phyloP scores from a whole-genome alignment of 1,284 basidiomycete genomes.

The Erythrobasidium hasegawianum region DNA sequence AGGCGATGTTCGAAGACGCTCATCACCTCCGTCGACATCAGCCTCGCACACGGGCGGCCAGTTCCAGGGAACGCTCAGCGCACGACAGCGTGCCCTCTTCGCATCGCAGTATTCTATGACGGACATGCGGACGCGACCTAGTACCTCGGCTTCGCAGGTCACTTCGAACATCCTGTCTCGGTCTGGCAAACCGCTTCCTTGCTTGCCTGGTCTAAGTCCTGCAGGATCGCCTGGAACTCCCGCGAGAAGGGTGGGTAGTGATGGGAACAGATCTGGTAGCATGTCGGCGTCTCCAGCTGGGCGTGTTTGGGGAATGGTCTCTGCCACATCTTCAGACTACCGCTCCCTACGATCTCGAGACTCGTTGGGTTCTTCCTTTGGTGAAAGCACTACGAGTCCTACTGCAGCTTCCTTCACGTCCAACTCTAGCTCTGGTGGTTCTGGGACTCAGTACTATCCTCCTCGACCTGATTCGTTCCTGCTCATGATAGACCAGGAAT shows the following conservation, averaged over 20 bases:
- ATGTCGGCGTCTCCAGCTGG: not conserved
- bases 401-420: conserved; percentile 1
- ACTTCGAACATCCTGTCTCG: not conserved
- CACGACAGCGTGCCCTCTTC: not conserved
- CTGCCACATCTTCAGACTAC: not conserved
- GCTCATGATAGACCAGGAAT: conserved; percentile 21
- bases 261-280: not conserved
- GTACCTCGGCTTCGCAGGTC: not conserved
- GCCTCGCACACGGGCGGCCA: not conserved
- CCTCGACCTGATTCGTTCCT: conserved; percentile 5
- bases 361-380: not conserved
- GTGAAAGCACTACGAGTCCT: not conserved
- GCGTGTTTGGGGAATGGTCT: not conserved
- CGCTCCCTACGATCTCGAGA: not conserved
- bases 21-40: not conserved
- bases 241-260: not conserved
- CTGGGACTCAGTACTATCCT: not conserved
- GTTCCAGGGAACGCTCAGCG: not conserved
- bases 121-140: too few species aligned
- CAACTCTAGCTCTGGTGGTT: not conserved
- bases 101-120: not conserved
- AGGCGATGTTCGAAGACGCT: not conserved
- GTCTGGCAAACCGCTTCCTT: not conserved
- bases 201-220: not conserved
- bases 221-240: not conserved